These are phyloP conservation scores for Luffa aegyptiaca DNA, from an alignment of 306 rosid genomes.

Conservation along the genomic window DNA sequence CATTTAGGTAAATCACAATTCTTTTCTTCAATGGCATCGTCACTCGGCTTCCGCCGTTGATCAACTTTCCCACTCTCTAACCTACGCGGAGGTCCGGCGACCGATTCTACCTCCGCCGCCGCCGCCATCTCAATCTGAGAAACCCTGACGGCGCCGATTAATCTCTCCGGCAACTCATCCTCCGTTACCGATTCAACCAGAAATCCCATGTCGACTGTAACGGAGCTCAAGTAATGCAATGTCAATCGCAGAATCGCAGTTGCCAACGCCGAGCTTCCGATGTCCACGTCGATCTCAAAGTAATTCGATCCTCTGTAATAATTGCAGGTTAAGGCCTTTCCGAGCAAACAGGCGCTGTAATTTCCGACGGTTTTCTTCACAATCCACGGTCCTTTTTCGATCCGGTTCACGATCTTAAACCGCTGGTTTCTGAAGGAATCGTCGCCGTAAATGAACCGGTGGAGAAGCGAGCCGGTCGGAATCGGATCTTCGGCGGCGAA, in stretches of 20 bases:
- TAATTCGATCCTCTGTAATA: constrained; percentile 61
- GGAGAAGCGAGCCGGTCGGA: constrained; percentile 45
- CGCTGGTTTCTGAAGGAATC: constrained; percentile 70
- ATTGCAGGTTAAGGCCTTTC: constrained; percentile 71
- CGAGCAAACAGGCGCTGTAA: constrained; percentile 68
- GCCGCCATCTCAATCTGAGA: constrained; percentile 80
- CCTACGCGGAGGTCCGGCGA: constrained; percentile 17
- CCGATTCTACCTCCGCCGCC: constrained; percentile 34
- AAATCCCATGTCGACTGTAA: constrained; percentile 75
- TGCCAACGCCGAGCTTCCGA: constrained; percentile 75
- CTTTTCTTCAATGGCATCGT: not conserved
- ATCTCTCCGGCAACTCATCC: constrained; percentile 73
- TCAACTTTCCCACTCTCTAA: not conserved
- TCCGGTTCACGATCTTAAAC: constrained; percentile 81
- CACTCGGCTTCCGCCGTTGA: not conserved
- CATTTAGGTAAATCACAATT: not conserved
- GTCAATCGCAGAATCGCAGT: constrained; percentile 68
- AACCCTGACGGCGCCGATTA: constrained; percentile 78
- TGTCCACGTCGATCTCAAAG: constrained; percentile 78
- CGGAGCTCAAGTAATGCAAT: constrained; percentile 57
- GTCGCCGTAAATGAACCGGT: constrained; percentile 63
- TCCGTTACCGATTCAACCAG: constrained; percentile 73
- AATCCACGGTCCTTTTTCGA: constrained; percentile 89
- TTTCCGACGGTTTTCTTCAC: constrained; percentile 77
- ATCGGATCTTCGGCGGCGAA: constrained; percentile 61